phyloP scores from a whole-genome alignment of 257 asterid species.

The Solanum habrochaites region DNA sequence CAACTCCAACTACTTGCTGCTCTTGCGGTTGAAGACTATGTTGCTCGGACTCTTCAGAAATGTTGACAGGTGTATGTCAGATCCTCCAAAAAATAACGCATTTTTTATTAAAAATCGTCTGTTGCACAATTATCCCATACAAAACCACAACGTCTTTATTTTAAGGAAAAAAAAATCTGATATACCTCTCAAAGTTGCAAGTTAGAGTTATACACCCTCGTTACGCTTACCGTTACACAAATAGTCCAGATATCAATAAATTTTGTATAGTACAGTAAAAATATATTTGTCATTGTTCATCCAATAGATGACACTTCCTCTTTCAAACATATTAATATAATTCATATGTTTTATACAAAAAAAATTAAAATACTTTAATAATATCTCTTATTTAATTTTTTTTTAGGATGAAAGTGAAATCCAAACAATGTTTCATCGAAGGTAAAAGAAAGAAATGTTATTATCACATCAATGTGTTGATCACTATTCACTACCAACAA shows the following conservation, averaged over 20 bases:
- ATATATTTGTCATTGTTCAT: background rate
- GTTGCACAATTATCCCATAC: background rate
- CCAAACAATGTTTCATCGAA: background rate
- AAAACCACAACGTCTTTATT: background rate
- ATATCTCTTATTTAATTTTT: background rate
- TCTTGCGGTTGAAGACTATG: background rate
- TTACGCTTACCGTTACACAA: background rate
- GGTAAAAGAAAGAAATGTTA: background rate
- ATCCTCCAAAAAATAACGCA: background rate
- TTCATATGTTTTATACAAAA: background rate
- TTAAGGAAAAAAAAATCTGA: rapidly evolving
- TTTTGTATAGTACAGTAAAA: background rate
- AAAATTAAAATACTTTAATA: background rate
- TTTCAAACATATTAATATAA: background rate
- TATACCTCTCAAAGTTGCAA: background rate
- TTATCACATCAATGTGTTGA: background rate
- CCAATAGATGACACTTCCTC: background rate
- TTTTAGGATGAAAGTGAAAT: background rate
- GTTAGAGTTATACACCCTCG: background rate
- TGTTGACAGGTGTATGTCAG: background rate
- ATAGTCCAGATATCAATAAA: background rate
- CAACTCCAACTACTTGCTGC: background rate
- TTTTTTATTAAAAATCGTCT: background rate
- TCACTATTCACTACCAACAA: background rate
- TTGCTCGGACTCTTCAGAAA: background rate